These are phyloP conservation scores for Beauveria scarabaeidicola DNA, from an alignment of 2,329 filamentous ascomycete species.

Conservation along the genomic window DNA sequence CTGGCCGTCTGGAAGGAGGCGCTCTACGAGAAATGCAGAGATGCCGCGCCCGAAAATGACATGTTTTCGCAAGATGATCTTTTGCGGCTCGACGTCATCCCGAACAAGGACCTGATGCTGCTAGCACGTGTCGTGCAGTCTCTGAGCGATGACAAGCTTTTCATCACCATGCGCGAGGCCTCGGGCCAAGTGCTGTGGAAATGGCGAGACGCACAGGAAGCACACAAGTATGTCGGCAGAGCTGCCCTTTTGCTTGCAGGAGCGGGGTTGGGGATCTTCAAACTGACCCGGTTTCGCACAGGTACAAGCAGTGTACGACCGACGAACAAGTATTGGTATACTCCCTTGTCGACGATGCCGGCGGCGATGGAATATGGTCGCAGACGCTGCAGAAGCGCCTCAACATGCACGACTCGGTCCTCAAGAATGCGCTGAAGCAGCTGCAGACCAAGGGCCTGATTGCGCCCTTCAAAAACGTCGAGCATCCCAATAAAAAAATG, in stretches of 20 bases:
- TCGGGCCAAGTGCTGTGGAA: constrained; percentile 42
- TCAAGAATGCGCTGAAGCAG: constrained; percentile 75
- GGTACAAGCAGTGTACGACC: constrained; percentile 50
- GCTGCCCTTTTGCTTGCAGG: neutral
- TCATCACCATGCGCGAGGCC: constrained; percentile 36
- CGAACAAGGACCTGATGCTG: constrained; percentile 45
- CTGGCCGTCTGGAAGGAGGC: constrained; percentile 44
- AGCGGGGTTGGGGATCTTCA: neutral
- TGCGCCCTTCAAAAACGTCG: constrained; percentile 83
- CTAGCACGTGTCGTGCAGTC: constrained; percentile 48
- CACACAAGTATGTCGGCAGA: constrained; percentile 43
- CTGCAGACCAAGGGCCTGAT: constrained; percentile 78
- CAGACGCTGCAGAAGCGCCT: constrained; percentile 73
- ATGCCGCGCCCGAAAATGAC: constrained; percentile 37
- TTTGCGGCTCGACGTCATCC: constrained; percentile 47
- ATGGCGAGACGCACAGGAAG: constrained; percentile 50
- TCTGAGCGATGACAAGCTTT: constrained; percentile 52
- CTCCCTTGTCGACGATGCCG: constrained; percentile 77
- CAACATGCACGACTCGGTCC: constrained; percentile 73
- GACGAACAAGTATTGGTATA: constrained; percentile 81
- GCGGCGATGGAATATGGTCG: constrained; percentile 82
- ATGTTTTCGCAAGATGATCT: constrained; percentile 53
- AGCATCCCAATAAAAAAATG: constrained; percentile 86
- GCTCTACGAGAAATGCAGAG: constrained; percentile 47
- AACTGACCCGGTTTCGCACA: constrained; percentile 19